A percentile compares a stretch with the other conserved stretches of the same genome.
These are phyloP conservation scores for Coix lacrymajobi DNA, from an alignment of 176 grass and related monocot species.

Conservation along the genomic window DNA sequence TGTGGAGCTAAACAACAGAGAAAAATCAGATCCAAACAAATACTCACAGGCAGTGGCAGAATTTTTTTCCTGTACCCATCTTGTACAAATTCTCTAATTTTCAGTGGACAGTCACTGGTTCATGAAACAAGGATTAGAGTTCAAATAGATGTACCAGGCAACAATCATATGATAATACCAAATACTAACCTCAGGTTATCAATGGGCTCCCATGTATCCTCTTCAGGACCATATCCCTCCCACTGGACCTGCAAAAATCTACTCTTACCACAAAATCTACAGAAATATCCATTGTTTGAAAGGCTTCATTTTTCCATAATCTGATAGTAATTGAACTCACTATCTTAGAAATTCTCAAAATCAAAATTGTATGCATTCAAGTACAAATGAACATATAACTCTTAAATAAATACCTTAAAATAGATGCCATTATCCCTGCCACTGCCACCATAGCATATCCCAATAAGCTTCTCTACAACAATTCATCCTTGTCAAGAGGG, in stretches of 20 bases:
- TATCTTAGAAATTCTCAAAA: too few species aligned
- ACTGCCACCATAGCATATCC: constrained; percentile 54
- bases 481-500: constrained; percentile 42
- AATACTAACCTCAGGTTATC: constrained; percentile 64
- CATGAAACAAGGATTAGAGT: constrained; percentile 13
- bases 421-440: constrained; percentile 41
- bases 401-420: constrained; percentile 44
- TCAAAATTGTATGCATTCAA: too few species aligned
- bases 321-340: neutral
- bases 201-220: constrained; percentile 84
- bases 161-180: neutral
- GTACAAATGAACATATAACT: neutral
- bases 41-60: constrained; percentile 64
- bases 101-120: constrained; percentile 52
- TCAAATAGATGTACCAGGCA: neutral
- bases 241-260: constrained; percentile 54
- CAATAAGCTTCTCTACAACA: constrained; percentile 57
- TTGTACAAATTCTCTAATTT: constrained; percentile 71
- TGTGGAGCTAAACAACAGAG: neutral
- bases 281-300: neutral
- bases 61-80: constrained; percentile 47
- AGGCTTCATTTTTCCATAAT: too few species aligned
- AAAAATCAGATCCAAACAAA: neutral
- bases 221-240: constrained; percentile 65
- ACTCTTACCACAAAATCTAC: neutral